Evolutionary conservation across 148 eudicot species (phyloP).

Genomic region (Vaccinium corymbosum): DNA sequence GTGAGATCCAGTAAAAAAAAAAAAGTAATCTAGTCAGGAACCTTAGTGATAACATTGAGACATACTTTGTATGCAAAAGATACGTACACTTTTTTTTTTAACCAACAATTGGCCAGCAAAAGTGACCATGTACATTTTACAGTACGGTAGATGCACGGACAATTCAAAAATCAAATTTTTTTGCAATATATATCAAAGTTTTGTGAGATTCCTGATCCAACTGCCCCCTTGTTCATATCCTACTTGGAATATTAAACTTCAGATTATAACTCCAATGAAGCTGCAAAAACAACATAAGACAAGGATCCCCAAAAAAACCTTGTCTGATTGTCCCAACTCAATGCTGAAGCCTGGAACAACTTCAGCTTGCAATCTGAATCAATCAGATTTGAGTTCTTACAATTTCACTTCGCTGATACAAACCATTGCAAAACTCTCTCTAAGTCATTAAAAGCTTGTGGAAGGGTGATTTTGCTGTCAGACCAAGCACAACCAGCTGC

Average conservation of each 20-base stretch:
- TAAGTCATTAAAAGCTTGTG: not conserved
- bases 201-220: not conserved
- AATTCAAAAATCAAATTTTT: not conserved
- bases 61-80: not conserved
- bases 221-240: not conserved
- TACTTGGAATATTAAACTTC: not conserved
- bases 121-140: not conserved
- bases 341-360: not conserved
- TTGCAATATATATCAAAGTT: not conserved
- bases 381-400: not conserved
- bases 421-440: not conserved
- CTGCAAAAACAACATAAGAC: not conserved
- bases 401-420: not conserved
- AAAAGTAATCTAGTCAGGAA: slow-evolving; percentile 22
- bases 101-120: not conserved
- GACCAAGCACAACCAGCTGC: slow-evolving; percentile 4
- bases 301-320: not conserved
- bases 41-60: slow-evolving; percentile 3
- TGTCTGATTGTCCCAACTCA: not conserved
- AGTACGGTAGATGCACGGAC: not conserved
- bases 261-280: not conserved
- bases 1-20: slow-evolving; percentile 34
- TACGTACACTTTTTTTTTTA: not conserved
- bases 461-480: not conserved
- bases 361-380: slow-evolving; percentile 4